Evolutionary conservation across 179 eudicot genomes (phyloP).

Genomic region (Dionaea muscipula): DNA sequence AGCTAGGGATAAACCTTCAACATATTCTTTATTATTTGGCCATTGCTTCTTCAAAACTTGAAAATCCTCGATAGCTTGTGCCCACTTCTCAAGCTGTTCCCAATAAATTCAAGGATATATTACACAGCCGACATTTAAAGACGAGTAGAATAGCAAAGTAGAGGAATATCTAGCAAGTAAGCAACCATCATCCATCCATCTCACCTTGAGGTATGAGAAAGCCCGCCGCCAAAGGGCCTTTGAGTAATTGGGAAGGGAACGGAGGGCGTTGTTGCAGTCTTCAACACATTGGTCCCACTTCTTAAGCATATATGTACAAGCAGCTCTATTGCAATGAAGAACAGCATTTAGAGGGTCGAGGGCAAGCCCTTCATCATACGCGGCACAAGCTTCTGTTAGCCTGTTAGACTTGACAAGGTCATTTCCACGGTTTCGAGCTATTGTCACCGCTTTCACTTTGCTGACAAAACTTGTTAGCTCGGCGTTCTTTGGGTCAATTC

Average conservation of each 20-base stretch:
- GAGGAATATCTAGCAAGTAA: background rate
- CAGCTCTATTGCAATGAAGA: constrained; percentile 86
- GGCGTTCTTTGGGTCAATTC: constrained; percentile 40
- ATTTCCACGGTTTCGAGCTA: constrained; percentile 84
- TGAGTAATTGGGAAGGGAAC: constrained; percentile 57
- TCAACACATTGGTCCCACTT: constrained; percentile 65
- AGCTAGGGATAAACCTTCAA: constrained; percentile 63
- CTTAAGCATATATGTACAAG: constrained; percentile 81
- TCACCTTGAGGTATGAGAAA: constrained; percentile 68
- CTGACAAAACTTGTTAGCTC: constrained; percentile 45
- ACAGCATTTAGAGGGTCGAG: constrained; percentile 68
- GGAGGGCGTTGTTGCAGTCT: constrained; percentile 75
- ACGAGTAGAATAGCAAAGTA: background rate
- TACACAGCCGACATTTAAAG: background rate
- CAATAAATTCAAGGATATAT: background rate
- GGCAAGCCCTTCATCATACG: constrained; percentile 84
- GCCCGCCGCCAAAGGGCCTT: constrained; percentile 90
- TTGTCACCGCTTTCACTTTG: constrained; percentile 49
- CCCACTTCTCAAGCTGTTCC: constrained; percentile 72
- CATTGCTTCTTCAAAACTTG: constrained; percentile 48
- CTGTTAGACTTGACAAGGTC: constrained; percentile 73
- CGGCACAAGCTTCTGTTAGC: constrained; percentile 75
- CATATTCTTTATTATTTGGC: constrained; percentile 60
- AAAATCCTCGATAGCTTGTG: constrained; percentile 72
- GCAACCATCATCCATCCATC: background rate